Conservation (phyloP, 1,139 yeast genomes). For the Entelexis paramagnoliae region DNA sequence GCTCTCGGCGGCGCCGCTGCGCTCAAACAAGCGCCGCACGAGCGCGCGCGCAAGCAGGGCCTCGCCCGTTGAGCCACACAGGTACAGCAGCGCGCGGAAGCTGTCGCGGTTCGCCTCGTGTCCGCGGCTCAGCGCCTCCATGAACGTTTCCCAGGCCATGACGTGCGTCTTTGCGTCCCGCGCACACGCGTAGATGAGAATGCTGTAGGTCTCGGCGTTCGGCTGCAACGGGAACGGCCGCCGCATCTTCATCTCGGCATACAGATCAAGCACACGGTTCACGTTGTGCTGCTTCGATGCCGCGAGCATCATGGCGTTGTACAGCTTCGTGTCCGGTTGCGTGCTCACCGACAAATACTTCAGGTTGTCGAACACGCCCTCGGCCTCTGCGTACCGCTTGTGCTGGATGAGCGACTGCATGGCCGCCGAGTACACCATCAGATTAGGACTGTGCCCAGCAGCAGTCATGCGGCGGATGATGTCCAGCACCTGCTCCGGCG, state of each 20-base stretch:
- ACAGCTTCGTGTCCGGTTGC: constrained; percentile 57
- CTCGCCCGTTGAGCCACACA: constrained; percentile 75
- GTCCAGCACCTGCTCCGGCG: constrained; percentile 26
- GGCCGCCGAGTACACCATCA: constrained; percentile 51
- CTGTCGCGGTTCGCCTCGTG: constrained; percentile 37
- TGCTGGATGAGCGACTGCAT: constrained; percentile 56
- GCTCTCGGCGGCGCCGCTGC: constrained; percentile 24
- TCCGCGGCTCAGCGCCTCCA: constrained; percentile 49
- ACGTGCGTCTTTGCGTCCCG: constrained; percentile 40
- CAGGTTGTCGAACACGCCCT: constrained; percentile 71
- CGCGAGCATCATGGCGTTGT: constrained; percentile 59
- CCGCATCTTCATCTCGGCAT: constrained; percentile 51
- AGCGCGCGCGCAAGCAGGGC: constrained; percentile 62
- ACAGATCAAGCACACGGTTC: constrained; percentile 66
- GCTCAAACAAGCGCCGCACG: constrained; percentile 45
- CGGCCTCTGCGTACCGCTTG: constrained; percentile 49
- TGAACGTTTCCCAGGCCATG: constrained; percentile 70
- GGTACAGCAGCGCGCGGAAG: constrained; percentile 57
- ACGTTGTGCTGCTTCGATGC: constrained; percentile 52
- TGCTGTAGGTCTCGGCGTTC: constrained; percentile 43
- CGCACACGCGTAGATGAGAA: constrained; percentile 67
- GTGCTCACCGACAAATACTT: constrained; percentile 59
- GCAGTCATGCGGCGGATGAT: constrained; percentile 43
- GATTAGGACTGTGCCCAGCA: constrained; percentile 44
- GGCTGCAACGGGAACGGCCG: constrained; percentile 35